Evolutionary conservation across 192 early-diverging fungal species (phyloP), one percentile per base, ranked within the genome.

Genomic region (Dissophora ornata): DNA sequence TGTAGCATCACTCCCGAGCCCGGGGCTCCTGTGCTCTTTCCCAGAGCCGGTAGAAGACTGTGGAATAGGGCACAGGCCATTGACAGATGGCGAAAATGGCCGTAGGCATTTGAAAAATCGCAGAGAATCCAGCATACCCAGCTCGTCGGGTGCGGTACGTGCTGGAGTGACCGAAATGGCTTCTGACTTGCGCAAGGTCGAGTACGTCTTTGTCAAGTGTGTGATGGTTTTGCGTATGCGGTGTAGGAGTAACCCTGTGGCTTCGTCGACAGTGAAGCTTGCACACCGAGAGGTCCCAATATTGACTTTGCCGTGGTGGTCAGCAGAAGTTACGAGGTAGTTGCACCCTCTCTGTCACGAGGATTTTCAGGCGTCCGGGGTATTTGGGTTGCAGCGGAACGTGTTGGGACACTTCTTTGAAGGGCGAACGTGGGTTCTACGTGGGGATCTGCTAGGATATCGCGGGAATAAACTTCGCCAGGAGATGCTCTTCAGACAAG

Each of bases 131-230:
- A 16, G 8, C 36, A 3, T 40, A 13, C 4, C 33, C 54, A 19
- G 30, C 54, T 36, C 54, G 22, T n/a, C 54, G 54, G 28, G 54
- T 56, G 32, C 33, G 34, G 22, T 56, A 56, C 36, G 54, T 56
- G 54, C 33, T 25, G 7, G 30, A 34, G 36, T 56, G 54, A n/a
- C 54, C 38, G 21, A 56, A 56, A 21, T 56, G 54, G 54, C 54
- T 56, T 34, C 54, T 28, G 9, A 56, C 36, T 32, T 56, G 54
- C 15, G 54, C 54, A 32, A 56, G 22, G 29, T 34, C 54, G 18
- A 40, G n/a, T 21, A 56, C 36, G 11, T 24, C 33, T 2, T 22
- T 21, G n/a, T 16, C 36, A 36, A 56, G 54, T 13, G 13, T 38
- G 7, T 19, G 8, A 21, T 19, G 33, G 19, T 32, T 34, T 29